Evolutionary conservation across 1,284 basidiomycete species (phyloP), one percentile per base, ranked within the genome.

Genomic region (Thelephora terrestris): DNA sequence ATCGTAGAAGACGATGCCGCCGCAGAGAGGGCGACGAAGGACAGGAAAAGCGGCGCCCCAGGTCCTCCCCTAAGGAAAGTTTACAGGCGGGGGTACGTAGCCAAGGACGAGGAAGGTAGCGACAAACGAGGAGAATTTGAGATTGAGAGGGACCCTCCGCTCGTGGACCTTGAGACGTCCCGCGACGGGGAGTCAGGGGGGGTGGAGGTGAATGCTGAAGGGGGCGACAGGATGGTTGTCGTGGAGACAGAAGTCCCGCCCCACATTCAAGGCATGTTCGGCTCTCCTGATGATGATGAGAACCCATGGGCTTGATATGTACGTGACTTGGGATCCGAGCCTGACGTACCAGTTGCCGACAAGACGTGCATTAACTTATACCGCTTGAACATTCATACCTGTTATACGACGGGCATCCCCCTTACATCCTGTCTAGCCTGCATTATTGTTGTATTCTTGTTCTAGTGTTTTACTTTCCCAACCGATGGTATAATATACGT

Each of bases 401-500:
- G 29, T 32, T 32, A 32, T 12, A 10, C n/a, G 14, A 10, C 14
- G 12, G 6, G 29, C 29, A 32, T 32, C 29, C 29, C 5, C 5
- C 5, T 32, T 14, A 32, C 29, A 32, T 32, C 12, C 5, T 32
- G 29, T 32, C 9, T 32, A 32, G 29, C 12, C 3, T 14, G 7
- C 29, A 12, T 32, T 32, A 32, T 12, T 32, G 29, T 32, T 32
- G 29, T 32, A 12, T 14, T 32, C 14, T 32, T 6, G 7, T 32
- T 32, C 29, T 14, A 12, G 14, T 32, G 29, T 6, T 32, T 5
- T 40, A 24, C 38, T 5, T 40, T 48, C 40, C 85, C 82, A 85
- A 21, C 78, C 77, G 51, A 87, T 84, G 46, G 63, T 69, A 63
- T 80, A 87, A 58, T 81, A 76, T 14, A 71, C 68, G 56, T 87